Evolutionary conservation across 2,329 filamentous ascomycete species (phyloP), one percentile per base, ranked within the genome.

Genomic region (Didymella sp.): DNA sequence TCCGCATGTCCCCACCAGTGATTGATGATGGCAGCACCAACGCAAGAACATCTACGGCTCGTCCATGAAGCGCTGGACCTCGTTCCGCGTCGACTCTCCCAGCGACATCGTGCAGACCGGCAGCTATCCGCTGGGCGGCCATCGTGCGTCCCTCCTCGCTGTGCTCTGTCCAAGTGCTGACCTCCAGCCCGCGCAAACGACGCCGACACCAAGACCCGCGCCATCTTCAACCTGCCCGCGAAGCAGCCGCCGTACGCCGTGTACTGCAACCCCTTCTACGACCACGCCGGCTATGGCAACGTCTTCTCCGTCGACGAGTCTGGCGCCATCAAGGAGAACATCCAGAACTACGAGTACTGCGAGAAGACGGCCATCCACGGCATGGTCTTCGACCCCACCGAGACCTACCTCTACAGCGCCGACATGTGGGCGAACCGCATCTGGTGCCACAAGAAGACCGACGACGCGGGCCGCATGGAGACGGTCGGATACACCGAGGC

Each of bases 31-130:
- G 24, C 71, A 94, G 88, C 91, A 96, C 77, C 80, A 84, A 60
- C 90, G 89, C 71, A 94, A 92, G 77, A 89, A 90, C 74, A 88
- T 96, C 59, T 96, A 96, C 76, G 92, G 92, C 69, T 88, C 92
- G 3, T 90, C 91, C 59, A 95, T 95, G 91, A 96, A 96, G 82
- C 94, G 92, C 75, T 96, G 91, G 91, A 89, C 89, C 46, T 92
- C 89, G 74, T 94, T 91, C 76, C 81, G 87, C 42, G 89, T 96
- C 69, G 85, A 88, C 68, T 88, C 85, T 65, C 89, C 91, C 2
- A 88, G 86, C 2, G 86, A 91, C 46, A 95, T 96, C 63, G 78
- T 86, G 43, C 91, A 95, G 66, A 84, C 74, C 82, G 82, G 41
- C 91, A 91, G 13, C 87, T 92, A 75, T 27, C 84, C 89, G 2